Evolutionary conservation across 352 stramenopile species (phyloP), one percentile per base, ranked within the genome.

Genomic region (Blastocystis sp.): DNA sequence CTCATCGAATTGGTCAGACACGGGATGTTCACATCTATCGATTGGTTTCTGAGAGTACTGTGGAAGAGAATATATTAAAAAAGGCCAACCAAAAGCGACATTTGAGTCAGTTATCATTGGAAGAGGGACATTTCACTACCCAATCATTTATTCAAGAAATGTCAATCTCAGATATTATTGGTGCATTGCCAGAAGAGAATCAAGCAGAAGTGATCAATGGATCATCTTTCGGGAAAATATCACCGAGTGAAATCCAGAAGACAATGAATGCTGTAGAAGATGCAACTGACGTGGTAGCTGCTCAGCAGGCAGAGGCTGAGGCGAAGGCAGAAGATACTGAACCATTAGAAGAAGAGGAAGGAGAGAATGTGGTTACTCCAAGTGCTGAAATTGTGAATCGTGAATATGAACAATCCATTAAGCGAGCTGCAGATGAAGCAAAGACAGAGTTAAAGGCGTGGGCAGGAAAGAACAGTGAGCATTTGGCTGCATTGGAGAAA

Each of bases 61-160:
- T 99, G 46, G 97, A 99, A 90, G 96, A 99, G 89, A 99, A 99
- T 90, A 99, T 99, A 86, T 88, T 99, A n/a, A 92, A 93, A n/a
- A 98, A 98, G 89, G 95, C 93, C 0, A 92, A 94, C 78, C 95
- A 99, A 88, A 98, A 98, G 90, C 92, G 94, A 0, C 95, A 98
- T 78, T 91, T 99, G 39, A 95, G 98, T 89, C 95, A 95, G 46
- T 89, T 99, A 3, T 94, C 94, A 19, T 93, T 96, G 90, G 90
- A 89, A 27, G 43, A 80, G 54, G 69, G 69, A 21, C 69, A 37
- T 6, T 80, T 80, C 54, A 80, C 69, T 11, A 80, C 69, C 14
- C 49, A 59, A 32, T 80, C 69, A 14, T 80, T 80, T 46, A 21
- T 80, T 14, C 24, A 80, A 37, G 69, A 80, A 37, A 66, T 80